Base-by-base conservation (phyloP, 179 eudicot genomes). In the Sideroxylon spinosum region DNA sequence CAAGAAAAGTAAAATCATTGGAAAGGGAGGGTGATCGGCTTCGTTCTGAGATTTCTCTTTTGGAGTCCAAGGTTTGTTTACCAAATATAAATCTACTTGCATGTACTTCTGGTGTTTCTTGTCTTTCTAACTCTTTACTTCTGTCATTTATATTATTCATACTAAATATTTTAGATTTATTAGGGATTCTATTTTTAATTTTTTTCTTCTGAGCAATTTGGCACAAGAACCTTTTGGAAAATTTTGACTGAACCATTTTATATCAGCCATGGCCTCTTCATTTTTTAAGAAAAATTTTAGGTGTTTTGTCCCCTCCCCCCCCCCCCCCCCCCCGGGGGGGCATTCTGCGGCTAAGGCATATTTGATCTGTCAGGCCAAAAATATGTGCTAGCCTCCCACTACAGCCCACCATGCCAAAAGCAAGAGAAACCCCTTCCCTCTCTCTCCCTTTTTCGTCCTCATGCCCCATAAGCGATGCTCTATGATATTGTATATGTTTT, bases 11-110 rank as follows among this genome's bases (percentile, higher is more conserved):
- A 64, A 95, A 93, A 86, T 90, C 93, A 76, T 81, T 94, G 74
- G 98, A 93, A 90, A 87, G 98, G 82, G 99, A 95, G 81, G 90
- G 86, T 46, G 98, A 92, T 67, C 90, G 92, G 29, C 90, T 90
- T 79, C 97, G 94, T 76, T 91, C 98, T 22, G 94, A 95, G 81
- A 92, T 95, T 79, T 86, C 96, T 68, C 80, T 95, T 62, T 84
- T 95, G 86, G 99, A 95, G 83, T 88, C 97, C 64, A 95, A 95
- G 98, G 99, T 91, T 79, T 74, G 81, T 14, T 72, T 80, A 29
- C 59, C 59, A 22, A 67, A 49, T 55, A 65, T 13, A 22, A 68
- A 76, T 76, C 59, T 63, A 26, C 63, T 59, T 60, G 63, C 57
- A 32, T 28, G 16, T 55, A 23, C 19, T 57, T 23, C 52, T 59